phyloP scores from a whole-genome alignment of 2,329 filamentous ascomycete species.

The Hirsutella rhossiliensis region DNA sequence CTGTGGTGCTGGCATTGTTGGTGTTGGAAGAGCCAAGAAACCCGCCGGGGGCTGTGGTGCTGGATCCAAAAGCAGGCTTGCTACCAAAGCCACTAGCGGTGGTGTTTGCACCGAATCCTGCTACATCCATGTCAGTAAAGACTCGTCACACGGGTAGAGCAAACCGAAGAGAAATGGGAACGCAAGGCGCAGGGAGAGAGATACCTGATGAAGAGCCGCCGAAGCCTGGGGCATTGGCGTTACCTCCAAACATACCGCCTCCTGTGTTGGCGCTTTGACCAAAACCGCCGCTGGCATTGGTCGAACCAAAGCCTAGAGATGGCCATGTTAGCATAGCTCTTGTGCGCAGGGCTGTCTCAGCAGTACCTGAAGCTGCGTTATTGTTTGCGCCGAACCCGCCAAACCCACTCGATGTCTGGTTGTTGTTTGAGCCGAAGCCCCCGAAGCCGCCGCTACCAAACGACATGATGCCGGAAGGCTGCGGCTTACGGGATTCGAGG shows the following conservation, averaged over 20 bases:
- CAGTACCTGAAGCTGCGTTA: conserved; percentile 39
- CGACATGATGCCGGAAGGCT: conserved; percentile 33
- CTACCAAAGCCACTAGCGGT: conserved; percentile 22
- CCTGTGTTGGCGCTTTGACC: conserved; percentile 25
- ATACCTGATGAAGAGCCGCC: conserved; percentile 24
- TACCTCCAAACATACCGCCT: conserved; percentile 33
- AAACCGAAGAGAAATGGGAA: neutral
- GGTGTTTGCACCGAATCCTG: conserved; percentile 25
- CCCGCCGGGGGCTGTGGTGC: conserved; percentile 24
- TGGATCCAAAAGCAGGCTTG: conserved; percentile 42
- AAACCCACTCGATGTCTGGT: conserved; percentile 29
- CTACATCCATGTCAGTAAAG: conserved; percentile 10
- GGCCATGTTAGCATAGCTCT: conserved; percentile 11
- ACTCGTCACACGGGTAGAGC: neutral
- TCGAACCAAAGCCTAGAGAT: conserved; percentile 20
- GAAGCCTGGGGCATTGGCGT: conserved; percentile 15
- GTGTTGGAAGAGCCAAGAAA: conserved; percentile 32
- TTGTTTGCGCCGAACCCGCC: conserved; percentile 41
- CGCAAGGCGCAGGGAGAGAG: neutral
- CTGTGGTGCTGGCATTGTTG: conserved; percentile 21
- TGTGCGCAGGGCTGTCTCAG: conserved; percentile 1
- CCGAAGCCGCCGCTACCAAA: conserved; percentile 39
- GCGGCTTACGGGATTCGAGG: conserved; percentile 1
- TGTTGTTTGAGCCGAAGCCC: conserved; percentile 48
- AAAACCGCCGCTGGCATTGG: conserved; percentile 25